Evolutionary conservation across 441 rosid species (phyloP).

Genomic region (Mallotus repandus): DNA sequence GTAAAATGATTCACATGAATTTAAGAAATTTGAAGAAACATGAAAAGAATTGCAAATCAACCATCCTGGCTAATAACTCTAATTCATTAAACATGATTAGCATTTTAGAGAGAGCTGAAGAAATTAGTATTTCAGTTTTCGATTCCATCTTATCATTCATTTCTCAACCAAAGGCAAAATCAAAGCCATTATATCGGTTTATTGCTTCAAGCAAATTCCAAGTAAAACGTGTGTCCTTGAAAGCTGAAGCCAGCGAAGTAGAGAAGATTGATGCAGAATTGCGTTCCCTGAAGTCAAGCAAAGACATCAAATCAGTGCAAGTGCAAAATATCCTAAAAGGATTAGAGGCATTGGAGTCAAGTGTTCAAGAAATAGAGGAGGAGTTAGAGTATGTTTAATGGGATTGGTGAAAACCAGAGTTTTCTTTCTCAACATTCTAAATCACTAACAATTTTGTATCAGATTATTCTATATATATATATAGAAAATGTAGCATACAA

Average conservation of each 20-base stretch:
- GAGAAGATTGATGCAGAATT: conserved; percentile 16
- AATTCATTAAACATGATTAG: too few relatives aligned
- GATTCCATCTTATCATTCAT: conserved; percentile 19
- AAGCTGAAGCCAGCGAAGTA: conserved; percentile 6
- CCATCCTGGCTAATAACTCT: too few relatives aligned
- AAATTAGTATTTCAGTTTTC: conserved; percentile 18
- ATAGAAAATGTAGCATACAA: neutral
- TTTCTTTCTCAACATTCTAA: neutral
- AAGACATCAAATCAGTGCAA: conserved; percentile 7
- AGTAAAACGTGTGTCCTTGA: conserved; percentile 13
- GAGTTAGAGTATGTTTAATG: neutral
- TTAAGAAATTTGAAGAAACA: neutral
- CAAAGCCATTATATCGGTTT: conserved; percentile 19
- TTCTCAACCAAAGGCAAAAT: conserved; percentile 18
- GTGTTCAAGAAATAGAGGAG: neutral
- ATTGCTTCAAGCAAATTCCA: conserved; percentile 21
- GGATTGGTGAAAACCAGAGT: neutral
- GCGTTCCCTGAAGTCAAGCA: conserved; percentile 17
- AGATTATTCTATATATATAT: neutral
- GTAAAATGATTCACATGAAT: too few relatives aligned
- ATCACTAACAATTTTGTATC: conserved; percentile 5
- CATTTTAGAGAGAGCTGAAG: neutral
- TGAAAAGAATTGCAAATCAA: too few relatives aligned
- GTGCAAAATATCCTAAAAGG: conserved; percentile 8
- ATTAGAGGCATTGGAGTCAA: neutral